Evolutionary conservation across 129 eudicot species (phyloP).

Genomic region (Arctium minus): DNA sequence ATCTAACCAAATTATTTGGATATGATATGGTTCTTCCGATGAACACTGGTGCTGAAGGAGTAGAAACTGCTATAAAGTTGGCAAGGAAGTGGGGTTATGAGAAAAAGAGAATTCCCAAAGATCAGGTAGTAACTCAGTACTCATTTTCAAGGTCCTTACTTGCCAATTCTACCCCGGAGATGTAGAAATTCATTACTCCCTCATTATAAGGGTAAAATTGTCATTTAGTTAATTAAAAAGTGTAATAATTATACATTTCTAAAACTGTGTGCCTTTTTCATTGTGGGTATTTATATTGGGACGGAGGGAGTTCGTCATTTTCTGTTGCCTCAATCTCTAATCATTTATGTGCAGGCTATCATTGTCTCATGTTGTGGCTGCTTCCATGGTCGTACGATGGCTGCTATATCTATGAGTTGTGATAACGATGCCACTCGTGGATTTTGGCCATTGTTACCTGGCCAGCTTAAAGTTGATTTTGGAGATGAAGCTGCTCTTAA

Average conservation of each 20-base stretch:
- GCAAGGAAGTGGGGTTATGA: conserved; percentile 96
- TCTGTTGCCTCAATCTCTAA: not conserved
- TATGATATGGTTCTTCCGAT: conserved; percentile 97
- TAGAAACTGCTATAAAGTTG: conserved; percentile 89
- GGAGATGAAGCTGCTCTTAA: conserved; percentile 79
- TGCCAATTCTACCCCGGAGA: no score
- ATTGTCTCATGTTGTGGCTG: conserved; percentile 99
- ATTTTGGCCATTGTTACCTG: conserved; percentile 88
- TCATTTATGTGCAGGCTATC: conserved; percentile 57
- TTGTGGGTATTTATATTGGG: not conserved
- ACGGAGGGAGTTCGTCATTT: not conserved
- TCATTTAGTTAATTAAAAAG: not conserved
- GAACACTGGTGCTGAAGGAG: conserved; percentile 99
- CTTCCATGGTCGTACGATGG: conserved; percentile 97
- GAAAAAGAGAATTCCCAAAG: conserved; percentile 80
- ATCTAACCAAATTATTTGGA: conserved; percentile 74
- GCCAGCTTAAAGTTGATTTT: conserved; percentile 90
- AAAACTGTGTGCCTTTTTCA: not conserved
- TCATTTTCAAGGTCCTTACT: not conserved
- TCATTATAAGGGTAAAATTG: not conserved
- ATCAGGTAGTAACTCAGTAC: conserved; percentile 47
- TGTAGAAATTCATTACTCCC: not conserved
- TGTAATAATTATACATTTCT: not conserved
- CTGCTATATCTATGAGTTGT: conserved; percentile 95
- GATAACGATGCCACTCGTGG: conserved; percentile 95